phyloP scores from a whole-genome alignment of 768 basidiomycete species.

The Albatrellus ellisii region DNA sequence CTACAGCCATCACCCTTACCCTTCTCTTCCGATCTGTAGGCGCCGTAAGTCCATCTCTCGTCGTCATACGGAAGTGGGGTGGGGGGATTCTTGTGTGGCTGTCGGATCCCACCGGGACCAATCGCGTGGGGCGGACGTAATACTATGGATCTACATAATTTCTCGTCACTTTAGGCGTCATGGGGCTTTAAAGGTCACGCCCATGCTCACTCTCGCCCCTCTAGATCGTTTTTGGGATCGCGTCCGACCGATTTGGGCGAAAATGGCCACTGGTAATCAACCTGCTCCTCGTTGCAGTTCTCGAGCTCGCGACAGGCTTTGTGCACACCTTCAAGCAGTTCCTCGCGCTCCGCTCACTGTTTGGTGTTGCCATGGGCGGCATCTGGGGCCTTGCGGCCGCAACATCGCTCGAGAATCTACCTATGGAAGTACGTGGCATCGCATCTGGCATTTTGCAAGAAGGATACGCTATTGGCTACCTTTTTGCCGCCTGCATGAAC shows the following conservation, averaged over 20 bases:
- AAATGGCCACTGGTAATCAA: conserved; percentile 88
- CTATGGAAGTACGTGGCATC: conserved; percentile 75
- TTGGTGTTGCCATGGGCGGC: conserved; percentile 83
- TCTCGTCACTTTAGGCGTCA: background rate
- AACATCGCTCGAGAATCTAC: conserved; percentile 82
- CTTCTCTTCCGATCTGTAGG: conserved; percentile 31
- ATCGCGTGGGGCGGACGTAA: background rate
- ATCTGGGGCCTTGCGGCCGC: conserved; percentile 80
- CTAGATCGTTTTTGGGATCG: conserved; percentile 60
- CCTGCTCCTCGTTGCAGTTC: conserved; percentile 51
- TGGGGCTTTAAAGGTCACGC: too few species aligned
- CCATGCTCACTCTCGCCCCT: background rate
- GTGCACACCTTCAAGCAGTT: conserved; percentile 66
- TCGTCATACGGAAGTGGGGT: background rate
- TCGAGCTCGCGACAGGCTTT: conserved; percentile 77
- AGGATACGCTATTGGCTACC: conserved; percentile 81
- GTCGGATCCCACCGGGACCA: background rate
- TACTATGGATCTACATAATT: background rate
- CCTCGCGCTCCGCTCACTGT: conserved; percentile 70
- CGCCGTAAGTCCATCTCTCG: conserved; percentile 13
- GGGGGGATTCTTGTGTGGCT: background rate
- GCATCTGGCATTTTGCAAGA: conserved; percentile 79
- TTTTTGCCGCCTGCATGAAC: conserved; percentile 77
- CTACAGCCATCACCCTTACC: conserved; percentile 32
- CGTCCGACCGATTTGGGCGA: conserved; percentile 83